Percentiles rank a stretch among this genome's conserved stretches.
Conservation (phyloP, 768 basidiomycete genomes). For the Lyophyllum atratum region DNA sequence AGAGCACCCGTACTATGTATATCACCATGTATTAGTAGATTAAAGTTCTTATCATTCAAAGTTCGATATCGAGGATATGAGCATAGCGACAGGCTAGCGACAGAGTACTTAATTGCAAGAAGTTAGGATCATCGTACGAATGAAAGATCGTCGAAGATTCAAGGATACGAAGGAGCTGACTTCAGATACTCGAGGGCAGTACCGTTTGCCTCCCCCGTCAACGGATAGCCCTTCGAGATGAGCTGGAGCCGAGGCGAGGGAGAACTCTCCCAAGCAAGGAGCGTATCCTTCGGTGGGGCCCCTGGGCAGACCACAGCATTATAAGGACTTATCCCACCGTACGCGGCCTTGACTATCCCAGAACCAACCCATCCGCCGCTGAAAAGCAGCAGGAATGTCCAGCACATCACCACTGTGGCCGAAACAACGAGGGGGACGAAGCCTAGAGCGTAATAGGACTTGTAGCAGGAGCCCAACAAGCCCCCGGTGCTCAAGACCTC, state of each 20-base stretch:
- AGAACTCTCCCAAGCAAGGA: conserved; percentile 14
- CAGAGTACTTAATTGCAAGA: too few species aligned
- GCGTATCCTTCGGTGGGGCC: conserved; percentile 4
- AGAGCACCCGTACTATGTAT: too few species aligned
- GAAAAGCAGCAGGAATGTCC: conserved; percentile 1
- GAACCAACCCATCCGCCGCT: conserved; percentile 1
- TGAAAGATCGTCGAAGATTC: background rate
- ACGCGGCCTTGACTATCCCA: conserved; percentile 1
- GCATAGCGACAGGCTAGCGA: too few species aligned
- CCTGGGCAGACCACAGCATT: conserved; percentile 4
- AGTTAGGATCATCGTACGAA: too few species aligned
- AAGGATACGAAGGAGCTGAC: background rate
- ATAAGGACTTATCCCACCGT: conserved; percentile 13
- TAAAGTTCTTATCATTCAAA: too few species aligned
- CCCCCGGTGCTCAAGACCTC: conserved; percentile 20
- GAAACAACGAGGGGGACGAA: conserved; percentile 18
- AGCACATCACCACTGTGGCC: conserved; percentile 11
- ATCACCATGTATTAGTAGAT: too few species aligned
- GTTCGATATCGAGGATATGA: too few species aligned
- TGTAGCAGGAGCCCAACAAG: conserved; percentile 15
- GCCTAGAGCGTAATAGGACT: conserved; percentile 11
- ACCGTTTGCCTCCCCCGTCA: conserved; percentile 3
- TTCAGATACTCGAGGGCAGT: conserved; percentile 15
- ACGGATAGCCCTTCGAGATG: conserved; percentile 7
- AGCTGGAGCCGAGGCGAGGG: conserved; percentile 12